Base-by-base conservation (phyloP, 495 filamentous ascomycete genomes). In the Daldinia decipiens region DNA sequence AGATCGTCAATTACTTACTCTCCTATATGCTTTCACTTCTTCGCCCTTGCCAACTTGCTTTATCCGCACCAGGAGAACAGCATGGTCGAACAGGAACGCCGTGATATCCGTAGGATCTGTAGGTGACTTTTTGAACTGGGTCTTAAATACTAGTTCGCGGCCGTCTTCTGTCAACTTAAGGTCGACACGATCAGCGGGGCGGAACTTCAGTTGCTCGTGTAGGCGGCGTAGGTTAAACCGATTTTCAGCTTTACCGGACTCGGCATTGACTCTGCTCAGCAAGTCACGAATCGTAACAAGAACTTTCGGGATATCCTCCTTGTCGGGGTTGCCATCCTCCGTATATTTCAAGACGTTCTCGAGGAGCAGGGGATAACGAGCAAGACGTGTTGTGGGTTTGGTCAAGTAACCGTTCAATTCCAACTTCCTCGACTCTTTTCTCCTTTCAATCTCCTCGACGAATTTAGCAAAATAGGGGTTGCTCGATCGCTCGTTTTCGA, bases 401-500 rank as follows among this genome's bases (percentile, higher is more conserved):
- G 96, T 99, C 51, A 99, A 82, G 76, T 99, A 99, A 66, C 96
- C 96, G 79, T 99, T 99, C 54, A 99, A 82, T 79, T 99, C 96
- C 34, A 99, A 83, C 81, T 99, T 99, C 45, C 96, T 87, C 1
- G 94, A 97, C 78, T 99, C 96, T 75, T 97, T 97, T 67, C 97
- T 87, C 58, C 96, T 88, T 76, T 99, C 96, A 1, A 95, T 96
- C 73, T 99, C 95, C 68, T 99, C 96, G 21, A 98, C 96, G 72
- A 99, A 98, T 74, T 90, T 91, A 31, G 91, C 83, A 76, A 99
- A 99, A 31, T 83, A 87, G 5, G 90, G 88, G 71, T 99, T 99
- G 53, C 89, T 87, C 11, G 90, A 86, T 70, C 94, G 93, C 81
- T 99, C 96, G 69, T 94, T 95, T 78, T 99, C 96, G 78, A 98